A percentile compares a stretch with the other conserved stretches of the same genome.
Conservation (phyloP, 495 filamentous ascomycete species). For the Clavariopsis aquatica region DNA sequence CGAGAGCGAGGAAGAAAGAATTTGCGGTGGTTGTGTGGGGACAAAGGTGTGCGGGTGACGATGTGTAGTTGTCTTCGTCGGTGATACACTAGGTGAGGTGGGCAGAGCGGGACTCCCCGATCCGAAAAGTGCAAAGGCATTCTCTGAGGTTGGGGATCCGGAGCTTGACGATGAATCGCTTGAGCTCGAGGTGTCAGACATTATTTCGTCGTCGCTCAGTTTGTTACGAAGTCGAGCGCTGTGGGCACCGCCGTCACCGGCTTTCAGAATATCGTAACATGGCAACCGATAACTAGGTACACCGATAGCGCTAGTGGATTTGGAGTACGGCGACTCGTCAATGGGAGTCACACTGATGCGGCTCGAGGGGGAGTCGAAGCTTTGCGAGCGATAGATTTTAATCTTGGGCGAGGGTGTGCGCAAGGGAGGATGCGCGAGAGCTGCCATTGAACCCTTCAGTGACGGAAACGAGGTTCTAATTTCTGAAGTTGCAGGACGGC, state of each 20-base stretch:
- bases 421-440: constrained; percentile 2
- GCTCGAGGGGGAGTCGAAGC: constrained; percentile 31
- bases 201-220: constrained; percentile 21
- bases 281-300: constrained; percentile 3
- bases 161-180: background rate
- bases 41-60: background rate
- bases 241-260: background rate
- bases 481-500: no score
- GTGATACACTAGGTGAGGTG: background rate
- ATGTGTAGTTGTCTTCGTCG: background rate
- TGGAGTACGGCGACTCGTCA: constrained; percentile 30
- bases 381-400: constrained; percentile 33
- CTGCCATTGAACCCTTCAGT: constrained; percentile 23
- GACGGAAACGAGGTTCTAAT: no score
- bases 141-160: background rate
- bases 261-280: constrained; percentile 20
- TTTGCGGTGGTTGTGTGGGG: background rate
- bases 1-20: constrained; percentile 8
- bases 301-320: constrained; percentile 11
- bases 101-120: background rate
- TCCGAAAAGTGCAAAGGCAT: constrained; percentile 6
- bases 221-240: constrained; percentile 18
- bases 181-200: constrained; percentile 11
- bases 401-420: constrained; percentile 33
- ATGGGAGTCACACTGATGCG: constrained; percentile 31